Conservation (phyloP, 768 basidiomycete genomes). For the Xanthoconium stramineum region DNA sequence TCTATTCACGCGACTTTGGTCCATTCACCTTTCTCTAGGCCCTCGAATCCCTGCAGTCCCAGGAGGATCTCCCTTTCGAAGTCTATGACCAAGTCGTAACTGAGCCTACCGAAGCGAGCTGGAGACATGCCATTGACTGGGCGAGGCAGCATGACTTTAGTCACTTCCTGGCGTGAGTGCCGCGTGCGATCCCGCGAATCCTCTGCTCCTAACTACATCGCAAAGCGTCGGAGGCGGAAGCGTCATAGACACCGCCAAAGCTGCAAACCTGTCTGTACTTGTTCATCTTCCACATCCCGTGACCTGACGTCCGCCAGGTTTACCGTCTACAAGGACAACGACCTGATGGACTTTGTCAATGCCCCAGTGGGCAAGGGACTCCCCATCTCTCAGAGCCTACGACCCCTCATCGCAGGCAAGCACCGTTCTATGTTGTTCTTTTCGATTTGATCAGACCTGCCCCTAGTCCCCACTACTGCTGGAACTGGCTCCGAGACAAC, state of each 20-base stretch:
- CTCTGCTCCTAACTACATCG: background rate
- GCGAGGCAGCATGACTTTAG: constrained; percentile 84
- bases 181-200: background rate
- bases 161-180: constrained; percentile 82
- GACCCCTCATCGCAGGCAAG: constrained; percentile 80
- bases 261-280: constrained; percentile 74
- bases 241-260: constrained; percentile 94
- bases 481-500: constrained; percentile 96
- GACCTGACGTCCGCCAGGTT: constrained; percentile 48
- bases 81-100: constrained; percentile 79
- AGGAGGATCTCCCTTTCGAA: constrained; percentile 74
- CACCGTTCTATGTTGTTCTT: background rate
- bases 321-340: constrained; percentile 86
- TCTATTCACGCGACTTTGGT: background rate
- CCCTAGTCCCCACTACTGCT: constrained; percentile 63
- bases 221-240: constrained; percentile 86
- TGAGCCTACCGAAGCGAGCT: constrained; percentile 91
- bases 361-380: constrained; percentile 92
- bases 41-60: constrained; percentile 73
- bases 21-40: constrained; percentile 43
- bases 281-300: background rate
- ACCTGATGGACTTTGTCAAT: constrained; percentile 95
- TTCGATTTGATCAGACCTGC: background rate
- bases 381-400: constrained; percentile 69
- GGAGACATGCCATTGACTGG: constrained; percentile 86